Evolutionary conservation across 805 yeast species (phyloP), one percentile per base, ranked within the genome.

Genomic region (Geotrichum ghanense): DNA sequence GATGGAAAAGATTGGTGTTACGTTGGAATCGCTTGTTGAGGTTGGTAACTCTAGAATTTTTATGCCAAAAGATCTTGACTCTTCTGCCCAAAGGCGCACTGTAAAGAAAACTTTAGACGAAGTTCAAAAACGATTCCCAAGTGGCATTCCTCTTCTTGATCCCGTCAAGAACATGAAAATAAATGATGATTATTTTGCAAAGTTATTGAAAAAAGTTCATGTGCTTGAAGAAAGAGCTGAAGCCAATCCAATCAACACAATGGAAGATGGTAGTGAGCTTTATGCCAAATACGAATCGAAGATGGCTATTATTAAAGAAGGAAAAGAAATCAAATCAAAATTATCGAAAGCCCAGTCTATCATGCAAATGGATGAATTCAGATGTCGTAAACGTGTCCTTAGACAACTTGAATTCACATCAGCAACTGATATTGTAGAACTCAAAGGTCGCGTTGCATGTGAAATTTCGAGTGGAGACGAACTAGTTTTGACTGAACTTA

Each of bases 371-470:
- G 97, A 92, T 61, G 97, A 92, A 63, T 73, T 92, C 59, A 87
- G 84, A 62, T 86, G 85, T 60, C 81, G 98, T 57, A 90, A 88
- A 64, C 75, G 97, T 57, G 97, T 94, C 1, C 70, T 92, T 56
- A 79, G 97, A 63, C 78, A 96, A 59, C 74, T 92, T 34, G 97
- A 92, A 0, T 92, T 92, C 68, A 81, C 89, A 37, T 80, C 79
- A 46, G 74, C 77, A 52, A 95, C 87, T 64, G 98, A 92, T 64
- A 81, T 92, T 51, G 94, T 92, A 52, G 97, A 92, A 63, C 73
- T 92, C 57, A 92, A 92, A 66, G 99, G 99, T 47, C 77, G 97
- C 62, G 97, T 92, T 48, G 97, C 96, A 0, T 90, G 97, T 65
- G 97, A 90, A 59, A 90, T 90, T 56, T 80, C 90, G 56, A 83